Base-by-base conservation (phyloP, 2,329 filamentous ascomycete genomes). In the Cytospora piceae region DNA sequence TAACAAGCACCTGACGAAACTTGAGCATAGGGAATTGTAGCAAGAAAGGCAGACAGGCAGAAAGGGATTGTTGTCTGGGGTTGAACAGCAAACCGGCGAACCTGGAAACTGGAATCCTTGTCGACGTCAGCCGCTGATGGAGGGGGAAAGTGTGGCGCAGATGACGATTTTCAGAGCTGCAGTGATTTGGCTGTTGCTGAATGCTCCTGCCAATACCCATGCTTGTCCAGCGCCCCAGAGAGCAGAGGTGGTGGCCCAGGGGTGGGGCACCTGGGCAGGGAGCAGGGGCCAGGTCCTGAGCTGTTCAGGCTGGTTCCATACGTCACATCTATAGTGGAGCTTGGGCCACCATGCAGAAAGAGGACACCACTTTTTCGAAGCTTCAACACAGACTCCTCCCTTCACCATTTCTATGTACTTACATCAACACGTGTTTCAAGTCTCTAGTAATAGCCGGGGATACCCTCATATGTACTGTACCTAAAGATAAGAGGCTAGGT, bases 121-220 rank as follows among this genome's bases (percentile, higher is more conserved):
- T 42, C 62, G 62, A 64, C 62, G 62, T 64, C 62, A 64, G 55
- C 55, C 62, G 53, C 42, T 39, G 24, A 27, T 60, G 32, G 54
- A 52, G 61, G 61, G 39, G 54, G 49, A 49, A 54, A 15, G 24
- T 64, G 62, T 64, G 62, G 56, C 62, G 62, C 57, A 64, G 57
- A 64, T 64, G 62, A 64, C 62, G 62, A 64, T 61, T 46, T n/a
- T 58, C 62, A 60, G 51, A 58, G 15, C 49, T 54, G 31, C 20
- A 34, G n/a, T 24, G 42, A 7, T 8, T n/a, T n/a, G n/a, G n/a
- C 42, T 46, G n/a, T 22, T 11, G 11, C 20, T 46, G 42, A 22
- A 9, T 46, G 42, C 42, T 46, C 20, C 42, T 46, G 42, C 42
- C 42, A n/a, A 46, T n/a, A 9, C 5, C 7, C 20, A 46, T 46